phyloP scores from a whole-genome alignment of 495 filamentous ascomycete genomes.

The Aspergillus conjunctus region DNA sequence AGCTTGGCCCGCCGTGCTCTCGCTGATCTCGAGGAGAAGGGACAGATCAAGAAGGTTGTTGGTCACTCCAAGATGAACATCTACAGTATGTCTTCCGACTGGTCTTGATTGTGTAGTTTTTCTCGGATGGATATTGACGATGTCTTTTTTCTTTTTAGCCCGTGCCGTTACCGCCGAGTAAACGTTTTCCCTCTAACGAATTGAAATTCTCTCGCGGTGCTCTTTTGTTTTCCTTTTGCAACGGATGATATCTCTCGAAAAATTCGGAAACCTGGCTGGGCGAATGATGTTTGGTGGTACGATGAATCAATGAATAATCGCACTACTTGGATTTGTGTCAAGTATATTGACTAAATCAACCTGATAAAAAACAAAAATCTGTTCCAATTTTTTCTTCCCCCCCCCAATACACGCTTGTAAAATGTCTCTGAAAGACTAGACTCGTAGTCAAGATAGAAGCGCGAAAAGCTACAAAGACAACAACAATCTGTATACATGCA shows the following conservation, averaged over 20 bases:
- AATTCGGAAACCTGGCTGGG: conserved; percentile 46
- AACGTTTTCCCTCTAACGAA: conserved; percentile 38
- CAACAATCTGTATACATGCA: not conserved
- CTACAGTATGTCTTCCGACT: conserved; percentile 69
- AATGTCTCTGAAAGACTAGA: not conserved
- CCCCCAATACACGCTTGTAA: not conserved
- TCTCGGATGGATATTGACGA: not conserved
- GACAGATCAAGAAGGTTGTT: conserved; percentile 97
- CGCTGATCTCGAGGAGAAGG: conserved; percentile 94
- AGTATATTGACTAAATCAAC: conserved; percentile 29
- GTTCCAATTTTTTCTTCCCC: not conserved
- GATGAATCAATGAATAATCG: conserved; percentile 38
- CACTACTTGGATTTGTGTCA: conserved; percentile 30
- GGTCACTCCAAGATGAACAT: conserved; percentile 95
- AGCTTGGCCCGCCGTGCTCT: conserved; percentile 88
- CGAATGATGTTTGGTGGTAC: conserved; percentile 43
- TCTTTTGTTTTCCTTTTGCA: conserved; percentile 38
- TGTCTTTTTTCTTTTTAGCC: conserved; percentile 38
- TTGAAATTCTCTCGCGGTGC: conserved; percentile 43
- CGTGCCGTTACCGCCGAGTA: conserved; percentile 55
- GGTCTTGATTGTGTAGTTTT: not conserved
- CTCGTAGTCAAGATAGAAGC: not conserved
- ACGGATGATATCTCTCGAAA: conserved; percentile 50
- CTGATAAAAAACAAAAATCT: conserved; percentile 13
- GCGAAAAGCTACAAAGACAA: not conserved